These are phyloP conservation scores for Dimocarpus longan DNA, from an alignment of 345 rosid genomes.

Conservation along the genomic window DNA sequence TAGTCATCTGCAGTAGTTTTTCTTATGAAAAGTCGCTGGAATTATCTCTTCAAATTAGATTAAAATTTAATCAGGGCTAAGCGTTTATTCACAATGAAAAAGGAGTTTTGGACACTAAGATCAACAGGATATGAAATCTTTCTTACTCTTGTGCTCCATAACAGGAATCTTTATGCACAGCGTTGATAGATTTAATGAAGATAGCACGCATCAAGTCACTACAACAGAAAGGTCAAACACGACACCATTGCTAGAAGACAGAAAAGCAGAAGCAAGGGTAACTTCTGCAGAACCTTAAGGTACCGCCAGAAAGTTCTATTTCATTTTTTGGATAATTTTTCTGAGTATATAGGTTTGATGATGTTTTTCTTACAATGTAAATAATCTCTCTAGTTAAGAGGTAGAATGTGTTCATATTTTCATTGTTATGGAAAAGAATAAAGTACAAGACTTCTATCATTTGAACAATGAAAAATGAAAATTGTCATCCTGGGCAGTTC, in stretches of 20 bases:
- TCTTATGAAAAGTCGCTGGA: background rate
- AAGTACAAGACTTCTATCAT: constrained; percentile 1
- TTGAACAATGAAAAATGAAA: background rate
- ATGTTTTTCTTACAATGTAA: background rate
- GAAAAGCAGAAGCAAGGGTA: constrained; percentile 24
- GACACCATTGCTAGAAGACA: constrained; percentile 58
- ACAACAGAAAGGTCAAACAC: constrained; percentile 39
- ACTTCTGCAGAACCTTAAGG: constrained; percentile 26
- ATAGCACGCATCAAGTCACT: constrained; percentile 36
- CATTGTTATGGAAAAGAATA: background rate
- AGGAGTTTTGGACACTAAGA: background rate
- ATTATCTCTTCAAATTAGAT: background rate
- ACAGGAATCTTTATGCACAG: constrained; percentile 76
- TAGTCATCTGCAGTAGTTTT: background rate
- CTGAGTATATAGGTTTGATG: background rate
- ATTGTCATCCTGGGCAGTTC: background rate
- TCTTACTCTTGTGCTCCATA: background rate
- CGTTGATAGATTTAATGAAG: constrained; percentile 74
- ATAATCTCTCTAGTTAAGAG: background rate
- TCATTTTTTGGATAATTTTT: background rate
- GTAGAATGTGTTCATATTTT: background rate
- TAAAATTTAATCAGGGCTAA: too few species aligned
- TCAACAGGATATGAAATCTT: background rate
- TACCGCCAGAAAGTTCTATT: background rate
- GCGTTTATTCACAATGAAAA: too few species aligned